phyloP scores from a whole-genome alignment of 176 grass and related monocot genomes.

The Avena atlantica region DNA sequence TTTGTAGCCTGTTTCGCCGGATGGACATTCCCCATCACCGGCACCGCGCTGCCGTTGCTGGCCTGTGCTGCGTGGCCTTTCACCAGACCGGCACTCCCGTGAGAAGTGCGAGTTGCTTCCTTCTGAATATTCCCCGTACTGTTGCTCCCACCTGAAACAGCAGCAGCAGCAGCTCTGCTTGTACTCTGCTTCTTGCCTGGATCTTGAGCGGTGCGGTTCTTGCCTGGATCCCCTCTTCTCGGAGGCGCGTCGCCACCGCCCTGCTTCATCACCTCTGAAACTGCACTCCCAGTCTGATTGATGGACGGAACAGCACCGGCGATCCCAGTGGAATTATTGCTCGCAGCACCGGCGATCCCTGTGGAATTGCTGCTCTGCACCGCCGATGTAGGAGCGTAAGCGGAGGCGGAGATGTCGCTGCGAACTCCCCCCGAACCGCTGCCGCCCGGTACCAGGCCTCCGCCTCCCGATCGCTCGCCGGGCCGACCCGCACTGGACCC shows the following conservation, averaged over 20 bases:
- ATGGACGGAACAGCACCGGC: constrained; percentile 8
- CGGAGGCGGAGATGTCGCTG: background rate
- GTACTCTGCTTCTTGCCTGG: constrained; percentile 39
- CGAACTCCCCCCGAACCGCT: constrained; percentile 9
- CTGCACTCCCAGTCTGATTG: constrained; percentile 47
- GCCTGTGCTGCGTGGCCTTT: constrained; percentile 26
- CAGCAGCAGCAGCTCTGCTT: constrained; percentile 37
- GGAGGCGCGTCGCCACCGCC: constrained; percentile 37
- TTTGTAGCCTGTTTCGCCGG: constrained; percentile 12
- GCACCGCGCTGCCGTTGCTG: constrained; percentile 31
- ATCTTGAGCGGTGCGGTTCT: constrained; percentile 43
- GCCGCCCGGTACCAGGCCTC: background rate
- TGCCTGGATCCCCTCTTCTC: constrained; percentile 39
- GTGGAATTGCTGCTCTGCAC: constrained; percentile 24
- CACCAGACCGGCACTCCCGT: constrained; percentile 3
- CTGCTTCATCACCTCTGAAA: constrained; percentile 18
- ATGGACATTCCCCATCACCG: constrained; percentile 18
- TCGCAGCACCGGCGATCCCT: background rate
- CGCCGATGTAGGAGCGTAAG: background rate
- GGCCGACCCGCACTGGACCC: background rate
- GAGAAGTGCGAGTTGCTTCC: constrained; percentile 9
- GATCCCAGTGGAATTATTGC: background rate
- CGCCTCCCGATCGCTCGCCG: constrained; percentile 32
- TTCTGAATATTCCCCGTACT: constrained; percentile 37
- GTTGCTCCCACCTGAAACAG: constrained; percentile 37